A percentile compares a stretch with the other conserved stretches of the same genome.
phyloP scores from a whole-genome alignment of 306 rosid species.

The Morella rubra region DNA sequence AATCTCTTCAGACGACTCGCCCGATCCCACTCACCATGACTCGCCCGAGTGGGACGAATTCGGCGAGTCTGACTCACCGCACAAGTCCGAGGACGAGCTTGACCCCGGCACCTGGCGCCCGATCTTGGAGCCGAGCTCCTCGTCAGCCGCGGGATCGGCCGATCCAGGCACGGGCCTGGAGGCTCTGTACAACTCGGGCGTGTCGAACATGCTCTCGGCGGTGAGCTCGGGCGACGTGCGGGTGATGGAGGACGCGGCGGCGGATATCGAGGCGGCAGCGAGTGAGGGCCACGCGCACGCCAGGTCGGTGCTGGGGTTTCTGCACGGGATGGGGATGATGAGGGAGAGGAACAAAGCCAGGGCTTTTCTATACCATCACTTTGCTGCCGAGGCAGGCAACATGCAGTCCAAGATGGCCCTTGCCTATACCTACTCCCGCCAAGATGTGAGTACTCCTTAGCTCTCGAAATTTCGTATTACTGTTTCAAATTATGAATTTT shows the following conservation, averaged over 20 bases:
- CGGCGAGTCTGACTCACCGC: slow-evolving; percentile 55
- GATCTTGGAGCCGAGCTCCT: slow-evolving; percentile 64
- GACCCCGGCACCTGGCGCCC: slow-evolving; percentile 97
- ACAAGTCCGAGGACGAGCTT: slow-evolving; percentile 72
- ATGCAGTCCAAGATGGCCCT: slow-evolving; percentile 96
- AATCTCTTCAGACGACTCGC: slow-evolving; percentile 42
- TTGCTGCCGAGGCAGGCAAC: slow-evolving; percentile 73
- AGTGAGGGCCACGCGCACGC: slow-evolving; percentile 57
- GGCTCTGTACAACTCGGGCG: slow-evolving; percentile 52
- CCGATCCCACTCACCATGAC: slow-evolving; percentile 52
- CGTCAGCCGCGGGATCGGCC: slow-evolving; percentile 17
- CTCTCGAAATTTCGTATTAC: neutral
- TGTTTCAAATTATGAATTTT: neutral
- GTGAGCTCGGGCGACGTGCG: slow-evolving; percentile 52
- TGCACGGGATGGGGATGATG: slow-evolving; percentile 67
- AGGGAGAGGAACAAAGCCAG: slow-evolving; percentile 66
- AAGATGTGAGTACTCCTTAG: slow-evolving; percentile 54
- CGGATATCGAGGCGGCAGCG: slow-evolving; percentile 57
- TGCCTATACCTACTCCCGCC: slow-evolving; percentile 82
- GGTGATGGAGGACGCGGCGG: slow-evolving; percentile 55
- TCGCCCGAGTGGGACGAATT: slow-evolving; percentile 91
- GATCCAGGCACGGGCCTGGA: slow-evolving; percentile 25
- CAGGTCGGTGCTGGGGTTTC: slow-evolving; percentile 77
- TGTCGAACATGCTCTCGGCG: slow-evolving; percentile 50
- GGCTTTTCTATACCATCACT: slow-evolving; percentile 70